Percentiles rank a stretch among this genome's conserved stretches.
Evolutionary conservation across 805 yeast genomes (phyloP).

Genomic region (Yarrowia keelungensis): DNA sequence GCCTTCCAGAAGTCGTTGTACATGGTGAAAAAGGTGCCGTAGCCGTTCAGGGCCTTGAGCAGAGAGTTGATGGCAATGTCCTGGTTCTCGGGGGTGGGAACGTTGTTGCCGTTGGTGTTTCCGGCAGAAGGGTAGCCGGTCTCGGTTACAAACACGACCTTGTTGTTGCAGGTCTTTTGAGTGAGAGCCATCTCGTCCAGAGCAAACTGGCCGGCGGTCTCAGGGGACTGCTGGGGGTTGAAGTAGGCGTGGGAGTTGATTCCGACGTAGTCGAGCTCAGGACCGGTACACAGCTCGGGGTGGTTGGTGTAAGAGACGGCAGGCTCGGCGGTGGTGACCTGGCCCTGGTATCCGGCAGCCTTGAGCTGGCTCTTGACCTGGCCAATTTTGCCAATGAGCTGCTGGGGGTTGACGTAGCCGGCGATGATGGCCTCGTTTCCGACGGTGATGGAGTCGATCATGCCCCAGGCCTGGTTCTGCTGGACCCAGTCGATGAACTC

Average conservation of each 20-base stretch:
- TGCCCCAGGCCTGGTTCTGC: constrained; percentile 65
- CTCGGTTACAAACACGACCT: constrained; percentile 70
- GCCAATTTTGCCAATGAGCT: constrained; percentile 69
- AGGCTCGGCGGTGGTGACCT: constrained; percentile 86
- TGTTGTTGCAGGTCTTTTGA: constrained; percentile 61
- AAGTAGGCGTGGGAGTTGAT: constrained; percentile 87
- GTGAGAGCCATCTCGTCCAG: constrained; percentile 66
- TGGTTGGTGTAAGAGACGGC: constrained; percentile 71
- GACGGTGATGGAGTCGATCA: constrained; percentile 77
- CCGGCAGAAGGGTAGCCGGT: constrained; percentile 91
- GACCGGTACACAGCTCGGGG: constrained; percentile 66
- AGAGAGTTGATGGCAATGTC: constrained; percentile 69
- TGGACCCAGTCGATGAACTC: constrained; percentile 61
- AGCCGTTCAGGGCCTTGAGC: constrained; percentile 59
- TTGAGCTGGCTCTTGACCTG: constrained; percentile 65
- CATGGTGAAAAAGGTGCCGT: constrained; percentile 74
- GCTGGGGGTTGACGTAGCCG: constrained; percentile 64
- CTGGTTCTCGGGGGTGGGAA: constrained; percentile 77
- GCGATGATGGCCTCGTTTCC: constrained; percentile 87
- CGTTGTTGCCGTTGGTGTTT: constrained; percentile 69
- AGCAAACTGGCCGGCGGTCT: constrained; percentile 73
- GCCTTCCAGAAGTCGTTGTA: constrained; percentile 85
- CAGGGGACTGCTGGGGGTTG: constrained; percentile 66
- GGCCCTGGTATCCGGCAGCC: constrained; percentile 77
- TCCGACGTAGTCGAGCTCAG: constrained; percentile 82